Evolutionary conservation across 2,329 filamentous ascomycete genomes (phyloP).

Genomic region (Teratosphaeria viscida): DNA sequence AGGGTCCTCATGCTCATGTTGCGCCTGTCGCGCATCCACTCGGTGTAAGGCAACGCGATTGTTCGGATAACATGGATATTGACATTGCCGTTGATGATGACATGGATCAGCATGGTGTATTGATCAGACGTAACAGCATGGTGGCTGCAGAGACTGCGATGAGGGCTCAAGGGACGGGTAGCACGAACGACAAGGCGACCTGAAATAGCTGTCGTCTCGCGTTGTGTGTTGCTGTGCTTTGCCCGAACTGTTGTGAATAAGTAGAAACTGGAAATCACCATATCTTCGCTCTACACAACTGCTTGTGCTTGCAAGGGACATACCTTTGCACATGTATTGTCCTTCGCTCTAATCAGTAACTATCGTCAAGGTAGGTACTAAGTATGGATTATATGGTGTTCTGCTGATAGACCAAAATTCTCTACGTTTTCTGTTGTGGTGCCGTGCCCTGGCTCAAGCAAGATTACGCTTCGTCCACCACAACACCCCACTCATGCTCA

Average conservation of each 20-base stretch:
- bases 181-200: constrained; percentile 8
- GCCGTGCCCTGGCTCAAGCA: background rate
- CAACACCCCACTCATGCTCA: constrained; percentile 37
- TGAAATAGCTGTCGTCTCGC: background rate
- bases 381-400: no score
- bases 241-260: background rate
- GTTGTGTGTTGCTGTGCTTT: background rate
- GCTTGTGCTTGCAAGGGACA: no score
- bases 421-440: background rate
- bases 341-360: background rate
- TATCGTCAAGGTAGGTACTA: background rate
- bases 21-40: constrained; percentile 16
- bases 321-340: no score
- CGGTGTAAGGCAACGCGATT: constrained; percentile 12
- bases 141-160: constrained; percentile 13
- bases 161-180: constrained; percentile 12
- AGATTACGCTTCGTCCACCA: constrained; percentile 29
- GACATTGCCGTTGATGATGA: constrained; percentile 27
- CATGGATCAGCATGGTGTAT: constrained; percentile 25
- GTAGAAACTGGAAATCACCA: constrained; percentile 1
- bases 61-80: constrained; percentile 23
- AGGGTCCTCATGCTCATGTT: constrained; percentile 12
- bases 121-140: constrained; percentile 25
- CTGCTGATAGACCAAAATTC: background rate
- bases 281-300: background rate